Percentiles rank a stretch among this genome's conserved stretches.
Conservation (phyloP, 2,329 filamentous ascomycete species). For the Sarocladium kiliense region DNA sequence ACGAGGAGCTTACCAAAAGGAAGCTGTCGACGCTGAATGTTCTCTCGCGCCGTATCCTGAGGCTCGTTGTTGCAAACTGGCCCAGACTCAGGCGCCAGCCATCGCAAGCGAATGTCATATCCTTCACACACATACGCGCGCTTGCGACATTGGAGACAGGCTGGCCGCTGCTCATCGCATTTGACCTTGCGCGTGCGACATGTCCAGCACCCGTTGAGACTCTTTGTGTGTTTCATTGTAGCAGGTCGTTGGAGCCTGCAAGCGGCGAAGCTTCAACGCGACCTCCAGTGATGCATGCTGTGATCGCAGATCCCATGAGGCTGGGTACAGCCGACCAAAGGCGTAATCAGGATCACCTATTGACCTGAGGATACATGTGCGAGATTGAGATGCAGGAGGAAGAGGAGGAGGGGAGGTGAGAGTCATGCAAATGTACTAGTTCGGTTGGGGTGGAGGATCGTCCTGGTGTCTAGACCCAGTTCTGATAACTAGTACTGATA, state of each 20-base stretch:
- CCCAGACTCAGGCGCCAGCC: constrained; percentile 16
- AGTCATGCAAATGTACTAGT: no score
- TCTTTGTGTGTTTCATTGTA: constrained; percentile 19
- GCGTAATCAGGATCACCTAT: no score
- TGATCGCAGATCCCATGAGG: no score
- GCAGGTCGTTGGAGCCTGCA: background rate
- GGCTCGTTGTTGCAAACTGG: background rate
- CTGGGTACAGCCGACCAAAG: no score
- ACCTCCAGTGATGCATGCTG: no score
- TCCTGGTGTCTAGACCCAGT: no score
- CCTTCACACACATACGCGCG: constrained; percentile 24
- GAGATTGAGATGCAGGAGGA: no score
- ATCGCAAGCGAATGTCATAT: constrained; percentile 24
- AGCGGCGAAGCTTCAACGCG: no score
- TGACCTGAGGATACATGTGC: no score
- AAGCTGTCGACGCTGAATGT: background rate
- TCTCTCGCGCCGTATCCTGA: background rate
- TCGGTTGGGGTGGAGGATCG: no score
- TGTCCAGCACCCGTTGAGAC: constrained; percentile 29
- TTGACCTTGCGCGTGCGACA: constrained; percentile 31
- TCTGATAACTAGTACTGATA: no score
- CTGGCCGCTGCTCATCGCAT: constrained; percentile 29
- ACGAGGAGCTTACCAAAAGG: background rate
- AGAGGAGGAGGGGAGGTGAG: no score
- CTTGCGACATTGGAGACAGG: constrained; percentile 27